Evolutionary conservation across 1,284 basidiomycete genomes (phyloP).

Genomic region (Heimioporus retisporus): DNA sequence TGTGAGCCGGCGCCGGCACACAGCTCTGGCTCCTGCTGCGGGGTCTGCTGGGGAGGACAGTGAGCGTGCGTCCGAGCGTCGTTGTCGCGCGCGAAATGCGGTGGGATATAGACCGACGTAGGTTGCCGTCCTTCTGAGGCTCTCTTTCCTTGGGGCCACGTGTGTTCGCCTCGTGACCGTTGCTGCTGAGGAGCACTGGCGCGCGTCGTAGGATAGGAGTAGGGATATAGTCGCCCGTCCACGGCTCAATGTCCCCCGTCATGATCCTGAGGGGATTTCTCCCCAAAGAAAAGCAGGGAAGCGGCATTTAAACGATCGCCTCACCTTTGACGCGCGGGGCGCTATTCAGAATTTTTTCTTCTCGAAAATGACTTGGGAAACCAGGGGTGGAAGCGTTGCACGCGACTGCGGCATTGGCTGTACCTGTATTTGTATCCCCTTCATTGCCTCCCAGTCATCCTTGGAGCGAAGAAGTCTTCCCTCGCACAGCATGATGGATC

Average conservation of each 20-base stretch:
- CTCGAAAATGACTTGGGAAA: not conserved
- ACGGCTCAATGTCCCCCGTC: conserved; percentile 6
- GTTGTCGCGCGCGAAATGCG: conserved; percentile 32
- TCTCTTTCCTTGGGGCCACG: too few species aligned
- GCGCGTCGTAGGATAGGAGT: conserved; percentile 34
- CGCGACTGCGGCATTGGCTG: not conserved
- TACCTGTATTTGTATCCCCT: too few species aligned
- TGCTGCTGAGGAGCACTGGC: conserved; percentile 23
- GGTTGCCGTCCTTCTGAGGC: not conserved
- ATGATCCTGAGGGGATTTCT: conserved; percentile 14
- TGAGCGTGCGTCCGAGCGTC: conserved; percentile 32
- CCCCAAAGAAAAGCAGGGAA: too few species aligned
- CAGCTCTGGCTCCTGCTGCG: too few species aligned
- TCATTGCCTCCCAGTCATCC: not conserved
- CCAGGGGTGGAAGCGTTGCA: too few species aligned
- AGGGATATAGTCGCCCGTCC: conserved; percentile 4
- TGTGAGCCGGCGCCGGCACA: too few species aligned
- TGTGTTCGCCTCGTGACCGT: too few species aligned
- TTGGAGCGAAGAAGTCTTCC: not conserved
- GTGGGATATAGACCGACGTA: conserved; percentile 29
- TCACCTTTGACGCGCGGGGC: too few species aligned
- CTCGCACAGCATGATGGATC: not conserved
- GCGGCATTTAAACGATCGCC: too few species aligned
- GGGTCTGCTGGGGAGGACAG: conserved; percentile 8
- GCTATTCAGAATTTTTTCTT: not conserved